A percentile compares a stretch with the other conserved stretches of the same genome.
These are phyloP conservation scores for Mycothermus thermophilus DNA, from an alignment of 495 filamentous ascomycete species.

Conservation along the genomic window DNA sequence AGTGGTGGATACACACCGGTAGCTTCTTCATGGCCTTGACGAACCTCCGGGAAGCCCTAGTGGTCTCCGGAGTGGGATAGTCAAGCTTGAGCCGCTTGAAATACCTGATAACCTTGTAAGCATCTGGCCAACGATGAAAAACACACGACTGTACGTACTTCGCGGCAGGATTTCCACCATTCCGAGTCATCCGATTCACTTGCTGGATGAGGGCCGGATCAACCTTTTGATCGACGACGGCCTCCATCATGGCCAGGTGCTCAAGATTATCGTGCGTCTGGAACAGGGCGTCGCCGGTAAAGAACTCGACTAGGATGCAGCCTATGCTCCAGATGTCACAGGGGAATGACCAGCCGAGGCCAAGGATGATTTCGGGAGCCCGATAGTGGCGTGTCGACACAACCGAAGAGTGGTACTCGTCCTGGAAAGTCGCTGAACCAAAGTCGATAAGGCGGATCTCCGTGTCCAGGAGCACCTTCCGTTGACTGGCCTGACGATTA, in stretches of 20 bases:
- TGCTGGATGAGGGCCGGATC: slow-evolving; percentile 62
- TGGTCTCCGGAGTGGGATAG: slow-evolving; percentile 79
- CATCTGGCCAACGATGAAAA: not conserved
- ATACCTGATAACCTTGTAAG: slow-evolving; percentile 41
- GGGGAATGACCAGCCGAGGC: slow-evolving; percentile 92
- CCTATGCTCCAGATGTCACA: slow-evolving; percentile 99
- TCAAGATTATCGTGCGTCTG: slow-evolving; percentile 98
- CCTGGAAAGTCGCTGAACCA: slow-evolving; percentile 93
- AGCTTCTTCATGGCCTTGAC: slow-evolving; percentile 90
- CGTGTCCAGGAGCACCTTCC: slow-evolving; percentile 80
- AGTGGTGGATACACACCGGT: too few species aligned
- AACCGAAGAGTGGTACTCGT: slow-evolving; percentile 95
- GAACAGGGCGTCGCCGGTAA: slow-evolving; percentile 92
- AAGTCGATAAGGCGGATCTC: slow-evolving; percentile 98
- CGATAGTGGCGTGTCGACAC: slow-evolving; percentile 94
- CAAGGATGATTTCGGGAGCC: slow-evolving; percentile 93
- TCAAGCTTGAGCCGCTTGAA: slow-evolving; percentile 75
- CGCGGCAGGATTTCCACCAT: slow-evolving; percentile 57
- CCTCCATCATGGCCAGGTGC: slow-evolving; percentile 99
- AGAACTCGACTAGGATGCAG: slow-evolving; percentile 98
- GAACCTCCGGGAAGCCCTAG: slow-evolving; percentile 77
- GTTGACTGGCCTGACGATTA: slow-evolving; percentile 67
- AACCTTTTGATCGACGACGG: slow-evolving; percentile 60
- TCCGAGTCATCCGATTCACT: slow-evolving; percentile 53
- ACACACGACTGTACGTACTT: slow-evolving; percentile 46